Conservation (phyloP, 2,329 filamentous ascomycete species). For the Alternaria tenuissima region DNA sequence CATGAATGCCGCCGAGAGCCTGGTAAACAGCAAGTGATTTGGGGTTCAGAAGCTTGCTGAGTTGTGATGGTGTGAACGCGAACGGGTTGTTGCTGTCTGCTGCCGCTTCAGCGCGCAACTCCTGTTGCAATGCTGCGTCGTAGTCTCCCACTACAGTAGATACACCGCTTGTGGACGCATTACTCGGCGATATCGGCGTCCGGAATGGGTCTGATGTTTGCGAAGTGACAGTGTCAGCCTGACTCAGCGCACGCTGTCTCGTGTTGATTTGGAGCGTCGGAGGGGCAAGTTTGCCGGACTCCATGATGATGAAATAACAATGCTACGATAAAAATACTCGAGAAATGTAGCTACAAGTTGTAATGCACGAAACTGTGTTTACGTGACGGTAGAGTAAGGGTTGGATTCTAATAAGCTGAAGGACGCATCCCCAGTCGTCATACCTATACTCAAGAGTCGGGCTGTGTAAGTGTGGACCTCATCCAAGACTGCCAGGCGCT, state of each 20-base stretch:
- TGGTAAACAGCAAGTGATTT: constrained; percentile 60
- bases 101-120: constrained; percentile 39
- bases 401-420: constrained; percentile 2
- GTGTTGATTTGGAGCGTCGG: constrained; percentile 39
- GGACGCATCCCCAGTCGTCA: constrained; percentile 15
- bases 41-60: constrained; percentile 63
- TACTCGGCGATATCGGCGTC: constrained; percentile 36
- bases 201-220: constrained; percentile 35
- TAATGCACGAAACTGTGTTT: background rate
- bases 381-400: constrained; percentile 1
- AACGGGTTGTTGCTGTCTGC: constrained; percentile 57
- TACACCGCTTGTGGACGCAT: constrained; percentile 28
- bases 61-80: constrained; percentile 63
- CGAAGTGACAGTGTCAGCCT: constrained; percentile 37
- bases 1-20: constrained; percentile 62
- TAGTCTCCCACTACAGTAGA: constrained; percentile 41
- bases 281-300: constrained; percentile 36
- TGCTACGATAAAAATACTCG: background rate
- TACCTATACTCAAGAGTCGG: constrained; percentile 19
- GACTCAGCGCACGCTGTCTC: constrained; percentile 33
- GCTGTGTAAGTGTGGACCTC: constrained; percentile 25
- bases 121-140: constrained; percentile 34
- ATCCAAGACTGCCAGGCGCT: constrained; percentile 20
- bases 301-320: constrained; percentile 22
- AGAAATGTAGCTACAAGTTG: background rate